Percentiles rank a stretch among this genome's conserved stretches.
Conservation (phyloP, 1,284 basidiomycete genomes). For the Naganishia liquefaciens region DNA sequence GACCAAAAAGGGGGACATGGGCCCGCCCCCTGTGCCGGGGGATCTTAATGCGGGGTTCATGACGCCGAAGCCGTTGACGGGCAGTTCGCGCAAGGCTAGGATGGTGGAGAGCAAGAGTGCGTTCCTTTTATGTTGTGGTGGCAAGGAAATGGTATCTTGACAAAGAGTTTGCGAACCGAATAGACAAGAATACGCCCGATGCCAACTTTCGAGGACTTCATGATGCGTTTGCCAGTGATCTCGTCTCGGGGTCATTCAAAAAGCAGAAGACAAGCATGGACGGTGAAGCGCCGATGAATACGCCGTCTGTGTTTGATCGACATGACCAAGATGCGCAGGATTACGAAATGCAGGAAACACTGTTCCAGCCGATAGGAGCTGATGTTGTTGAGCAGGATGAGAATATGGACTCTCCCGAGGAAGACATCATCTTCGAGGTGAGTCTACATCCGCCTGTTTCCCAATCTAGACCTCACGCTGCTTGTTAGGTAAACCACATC, state of each 20-base stretch:
- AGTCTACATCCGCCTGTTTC: neutral
- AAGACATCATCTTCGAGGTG: conserved; percentile 13
- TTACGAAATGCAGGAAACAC: neutral
- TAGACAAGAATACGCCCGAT: neutral
- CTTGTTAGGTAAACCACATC: conserved; percentile 4
- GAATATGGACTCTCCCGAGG: neutral
- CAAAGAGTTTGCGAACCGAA: neutral
- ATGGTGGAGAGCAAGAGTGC: conserved; percentile 2
- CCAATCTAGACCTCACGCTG: neutral
- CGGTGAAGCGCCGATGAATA: neutral
- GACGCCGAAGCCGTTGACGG: conserved; percentile 11
- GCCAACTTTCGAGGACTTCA: conserved; percentile 24
- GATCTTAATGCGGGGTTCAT: neutral
- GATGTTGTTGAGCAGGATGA: neutral
- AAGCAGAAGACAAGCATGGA: conserved; percentile 7
- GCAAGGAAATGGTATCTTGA: neutral
- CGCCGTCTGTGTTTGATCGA: conserved; percentile 11
- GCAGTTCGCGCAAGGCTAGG: conserved; percentile 5
- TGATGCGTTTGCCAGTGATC: conserved; percentile 20
- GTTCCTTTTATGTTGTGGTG: neutral
- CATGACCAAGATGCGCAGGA: neutral
- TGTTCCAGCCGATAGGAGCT: neutral
- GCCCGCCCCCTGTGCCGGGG: conserved; percentile 17
- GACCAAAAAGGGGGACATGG: conserved; percentile 1
- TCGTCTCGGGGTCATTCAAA: neutral